Percentiles rank a stretch among this genome's conserved stretches.
Conservation (phyloP, 176 grass and related monocot genomes). For the Cenchrus purpureus region DNA sequence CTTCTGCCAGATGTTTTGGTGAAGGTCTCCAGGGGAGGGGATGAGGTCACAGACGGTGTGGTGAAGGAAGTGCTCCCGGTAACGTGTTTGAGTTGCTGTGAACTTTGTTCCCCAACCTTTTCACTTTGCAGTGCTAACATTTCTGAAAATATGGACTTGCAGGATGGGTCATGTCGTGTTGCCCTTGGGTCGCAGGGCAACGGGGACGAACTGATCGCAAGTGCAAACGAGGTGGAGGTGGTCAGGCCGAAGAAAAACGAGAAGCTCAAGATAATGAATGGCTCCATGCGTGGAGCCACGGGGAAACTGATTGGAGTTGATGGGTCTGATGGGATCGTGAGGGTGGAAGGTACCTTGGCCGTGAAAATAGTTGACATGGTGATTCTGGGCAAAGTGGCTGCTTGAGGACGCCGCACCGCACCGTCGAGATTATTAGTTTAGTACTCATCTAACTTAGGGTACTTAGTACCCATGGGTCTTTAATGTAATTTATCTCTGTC, state of each 20-base stretch:
- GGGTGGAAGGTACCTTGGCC: conserved; percentile 54
- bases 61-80: conserved; percentile 69
- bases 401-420: conserved; percentile 16
- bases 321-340: conserved; percentile 77
- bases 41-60: conserved; percentile 49
- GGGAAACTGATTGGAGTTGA: conserved; percentile 74
- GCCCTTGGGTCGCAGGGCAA: conserved; percentile 58
- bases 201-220: conserved; percentile 48
- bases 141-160: conserved; percentile 3
- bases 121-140: conserved; percentile 17
- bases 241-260: conserved; percentile 76
- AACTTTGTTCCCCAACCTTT: not conserved
- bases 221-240: conserved; percentile 67
- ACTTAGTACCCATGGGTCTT: too few relatives aligned
- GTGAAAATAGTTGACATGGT: conserved; percentile 79
- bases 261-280: conserved; percentile 75
- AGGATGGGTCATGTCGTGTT: conserved; percentile 77
- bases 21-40: conserved; percentile 54
- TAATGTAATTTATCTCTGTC: too few relatives aligned
- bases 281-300: conserved; percentile 44
- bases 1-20: conserved; percentile 73
- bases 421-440: not conserved
- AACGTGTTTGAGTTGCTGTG: not conserved
- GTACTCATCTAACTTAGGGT: not conserved
- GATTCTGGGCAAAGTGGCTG: conserved; percentile 69